Conservation (phyloP, 2,329 filamentous ascomycete genomes). For the Salinomyces thailandicus region DNA sequence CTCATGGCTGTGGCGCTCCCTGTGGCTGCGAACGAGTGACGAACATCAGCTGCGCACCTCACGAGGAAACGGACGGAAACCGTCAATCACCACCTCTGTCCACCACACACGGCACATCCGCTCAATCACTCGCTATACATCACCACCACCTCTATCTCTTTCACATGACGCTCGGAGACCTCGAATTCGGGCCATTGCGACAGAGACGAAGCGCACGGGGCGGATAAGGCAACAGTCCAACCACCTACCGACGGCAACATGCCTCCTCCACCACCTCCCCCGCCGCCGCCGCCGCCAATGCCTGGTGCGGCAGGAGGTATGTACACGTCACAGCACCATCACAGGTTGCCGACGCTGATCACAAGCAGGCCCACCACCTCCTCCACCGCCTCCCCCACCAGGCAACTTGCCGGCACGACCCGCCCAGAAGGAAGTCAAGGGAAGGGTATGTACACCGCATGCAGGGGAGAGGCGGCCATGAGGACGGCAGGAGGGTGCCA, state of each 20-base stretch:
- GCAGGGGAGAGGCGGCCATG: no score
- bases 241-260: conserved; percentile 7
- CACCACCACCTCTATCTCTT: no score
- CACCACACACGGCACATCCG: no score
- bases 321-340: no score
- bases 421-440: conserved; percentile 43
- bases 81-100: no score
- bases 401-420: conserved; percentile 46
- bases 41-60: no score
- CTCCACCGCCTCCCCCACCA: conserved; percentile 54
- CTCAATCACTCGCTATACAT: no score
- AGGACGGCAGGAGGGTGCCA: no score
- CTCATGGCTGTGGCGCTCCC: not conserved
- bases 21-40: not conserved
- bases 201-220: not conserved
- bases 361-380: conserved; percentile 49
- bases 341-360: no score
- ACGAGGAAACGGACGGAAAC: no score
- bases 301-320: conserved; percentile 44
- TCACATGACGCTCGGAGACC: not conserved
- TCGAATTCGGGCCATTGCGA: not conserved
- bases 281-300: conserved; percentile 53
- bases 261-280: conserved; percentile 56
- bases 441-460: conserved; percentile 47
- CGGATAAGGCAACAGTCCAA: no score